Evolutionary conservation across 2,329 filamentous ascomycete species (phyloP), one percentile per base, ranked within the genome.

Genomic region (Phaeophleospora eucalypticola): DNA sequence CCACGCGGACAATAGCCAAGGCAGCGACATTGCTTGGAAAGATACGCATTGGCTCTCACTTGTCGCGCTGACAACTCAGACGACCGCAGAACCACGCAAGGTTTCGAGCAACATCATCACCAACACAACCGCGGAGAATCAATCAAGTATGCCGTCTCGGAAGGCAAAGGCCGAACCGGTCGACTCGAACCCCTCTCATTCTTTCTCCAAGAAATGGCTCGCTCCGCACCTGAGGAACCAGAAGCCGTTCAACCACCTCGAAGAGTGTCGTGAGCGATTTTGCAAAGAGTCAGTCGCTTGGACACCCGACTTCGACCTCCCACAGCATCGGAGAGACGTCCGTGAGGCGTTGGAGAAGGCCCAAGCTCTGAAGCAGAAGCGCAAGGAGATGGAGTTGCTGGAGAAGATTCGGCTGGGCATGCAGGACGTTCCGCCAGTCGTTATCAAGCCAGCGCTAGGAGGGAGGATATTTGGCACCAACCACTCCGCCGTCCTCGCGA

Each of bases 401-500:
- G 21, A 16, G 16, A 18, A 41, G 12, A 7, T 7, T 12, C 24
- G 6, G 24, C 6, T 7, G 24, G 7, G 2, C 32, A 15, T 9
- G 46, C 36, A 15, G 35, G 34, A 16, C 20, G 32, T 38, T 15
- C 18, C 12, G 24, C 39, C 41, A 14, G 42, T 35, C 42, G 18
- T 27, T 20, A 41, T 41, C 37, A 40, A 42, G 16, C 38, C 43
- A 34, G 27, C 50, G 3, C 54, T 58, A 27, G 46, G 45, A 27
- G 52, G 50, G 33, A 45, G 53, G n/a, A 34, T 15, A 4, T 61
- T 53, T 37, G 20, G 38, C 20, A 49, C 43, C 17, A 53, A 48
- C 39, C 48, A 40, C 17, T 54, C 54, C 7, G 58, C 61, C 1
- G 68, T 71, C 4, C 64, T 73, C 4, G 61, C 61, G 24, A 52